These are phyloP conservation scores for Chrysanthemum lavandulifolium DNA, from an alignment of 129 eudicot genomes.

Conservation along the genomic window DNA sequence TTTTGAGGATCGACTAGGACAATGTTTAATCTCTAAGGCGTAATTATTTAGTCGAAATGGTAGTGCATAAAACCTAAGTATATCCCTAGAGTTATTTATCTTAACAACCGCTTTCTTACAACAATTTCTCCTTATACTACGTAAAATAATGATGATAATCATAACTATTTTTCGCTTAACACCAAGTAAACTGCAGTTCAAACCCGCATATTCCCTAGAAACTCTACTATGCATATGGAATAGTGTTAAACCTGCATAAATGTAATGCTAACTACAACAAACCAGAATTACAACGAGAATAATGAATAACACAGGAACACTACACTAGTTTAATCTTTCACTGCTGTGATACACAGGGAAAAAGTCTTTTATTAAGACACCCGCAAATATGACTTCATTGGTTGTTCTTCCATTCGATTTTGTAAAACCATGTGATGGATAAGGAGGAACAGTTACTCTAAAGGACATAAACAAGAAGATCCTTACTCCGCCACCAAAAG, in stretches of 20 bases:
- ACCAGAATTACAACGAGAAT: too few relatives aligned
- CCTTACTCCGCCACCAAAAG: constrained; percentile 68
- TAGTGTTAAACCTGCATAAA: too few relatives aligned
- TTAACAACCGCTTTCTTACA: neutral
- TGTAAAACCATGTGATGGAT: constrained; percentile 75
- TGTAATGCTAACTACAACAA: too few relatives aligned
- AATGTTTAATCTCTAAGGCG: too few relatives aligned
- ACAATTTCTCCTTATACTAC: too few relatives aligned
- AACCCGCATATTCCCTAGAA: neutral
- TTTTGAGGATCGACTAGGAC: too few relatives aligned
- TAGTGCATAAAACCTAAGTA: neutral
- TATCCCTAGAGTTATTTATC: neutral
- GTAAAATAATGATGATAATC: neutral
- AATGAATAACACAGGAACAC: neutral
- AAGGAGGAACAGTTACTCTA: constrained; percentile 76
- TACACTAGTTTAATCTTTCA: neutral
- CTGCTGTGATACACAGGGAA: constrained; percentile 46
- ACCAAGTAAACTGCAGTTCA: neutral
- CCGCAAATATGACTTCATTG: constrained; percentile 65
- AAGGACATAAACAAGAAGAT: constrained; percentile 86
- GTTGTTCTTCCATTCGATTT: constrained; percentile 87
- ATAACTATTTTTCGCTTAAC: neutral
- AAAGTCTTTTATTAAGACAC: constrained; percentile 63
- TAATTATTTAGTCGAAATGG: too few relatives aligned
- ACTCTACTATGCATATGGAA: neutral